A percentile compares a stretch with the other conserved stretches of the same genome.
Conservation (phyloP, 345 rosid genomes). For the Fremontodendron californicum region DNA sequence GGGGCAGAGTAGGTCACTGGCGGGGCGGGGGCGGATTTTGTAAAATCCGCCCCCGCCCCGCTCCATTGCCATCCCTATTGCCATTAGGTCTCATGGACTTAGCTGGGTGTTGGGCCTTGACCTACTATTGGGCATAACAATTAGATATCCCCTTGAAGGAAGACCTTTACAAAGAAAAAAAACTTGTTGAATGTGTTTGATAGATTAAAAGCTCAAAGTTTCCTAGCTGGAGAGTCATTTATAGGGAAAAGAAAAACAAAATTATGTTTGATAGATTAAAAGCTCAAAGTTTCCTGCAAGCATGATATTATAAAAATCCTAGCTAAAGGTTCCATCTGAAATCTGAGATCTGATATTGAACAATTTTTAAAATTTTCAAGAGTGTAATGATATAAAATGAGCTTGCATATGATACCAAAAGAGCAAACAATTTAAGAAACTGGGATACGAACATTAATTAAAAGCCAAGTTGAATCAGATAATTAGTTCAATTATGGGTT, state of each 20-base stretch:
- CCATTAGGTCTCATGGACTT: too few species aligned
- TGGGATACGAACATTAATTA: not conserved
- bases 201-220: not conserved
- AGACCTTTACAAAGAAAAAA: not conserved
- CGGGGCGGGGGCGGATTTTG: too few species aligned
- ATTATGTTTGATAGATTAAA: not conserved
- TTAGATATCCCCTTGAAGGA: not conserved
- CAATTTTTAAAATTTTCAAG: not conserved
- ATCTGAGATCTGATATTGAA: too few species aligned
- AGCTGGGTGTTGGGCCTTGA: too few species aligned
- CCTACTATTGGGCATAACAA: too few species aligned
- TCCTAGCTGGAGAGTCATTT: not conserved
- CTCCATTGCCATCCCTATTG: too few species aligned
- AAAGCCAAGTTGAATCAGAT: not conserved
- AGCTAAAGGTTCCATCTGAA: not conserved
- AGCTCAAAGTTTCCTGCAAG: too few species aligned
- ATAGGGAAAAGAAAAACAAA: not conserved
- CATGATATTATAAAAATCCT: not conserved
- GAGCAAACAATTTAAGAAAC: not conserved
- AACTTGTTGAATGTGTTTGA: too few species aligned
- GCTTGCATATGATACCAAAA: not conserved
- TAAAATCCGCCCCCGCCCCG: too few species aligned
- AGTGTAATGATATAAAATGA: not conserved
- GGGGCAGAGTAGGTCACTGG: too few species aligned
- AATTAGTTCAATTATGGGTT: not conserved